Evolutionary conservation across 495 filamentous ascomycete species (phyloP).

Genomic region (Podospora fimiseda): DNA sequence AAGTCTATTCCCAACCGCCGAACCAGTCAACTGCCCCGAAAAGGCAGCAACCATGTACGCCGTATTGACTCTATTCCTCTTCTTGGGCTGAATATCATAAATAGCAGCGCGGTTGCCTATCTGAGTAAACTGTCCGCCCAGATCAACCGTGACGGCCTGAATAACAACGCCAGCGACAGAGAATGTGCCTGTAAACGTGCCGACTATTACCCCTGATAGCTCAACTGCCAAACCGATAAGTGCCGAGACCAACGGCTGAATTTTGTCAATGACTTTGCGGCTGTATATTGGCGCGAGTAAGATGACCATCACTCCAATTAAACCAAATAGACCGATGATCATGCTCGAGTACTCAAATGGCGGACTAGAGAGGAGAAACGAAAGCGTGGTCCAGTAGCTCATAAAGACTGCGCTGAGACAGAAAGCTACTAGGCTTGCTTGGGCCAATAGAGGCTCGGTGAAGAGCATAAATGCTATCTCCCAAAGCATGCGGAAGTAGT

Average conservation of each 20-base stretch:
- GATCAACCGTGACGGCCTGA: conserved; percentile 65
- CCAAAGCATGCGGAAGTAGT: conserved; percentile 61
- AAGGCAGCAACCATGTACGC: conserved; percentile 74
- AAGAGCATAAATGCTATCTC: conserved; percentile 55
- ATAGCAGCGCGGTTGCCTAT: conserved; percentile 69
- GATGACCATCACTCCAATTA: conserved; percentile 69
- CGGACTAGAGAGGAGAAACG: conserved; percentile 62
- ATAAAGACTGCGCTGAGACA: conserved; percentile 36
- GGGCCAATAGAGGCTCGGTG: conserved; percentile 61
- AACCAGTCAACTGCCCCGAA: conserved; percentile 70
- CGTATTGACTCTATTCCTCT: conserved; percentile 73
- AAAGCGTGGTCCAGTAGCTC: conserved; percentile 72
- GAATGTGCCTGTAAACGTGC: conserved; percentile 59
- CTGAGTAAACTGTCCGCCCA: conserved; percentile 68
- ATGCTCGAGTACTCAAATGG: conserved; percentile 64
- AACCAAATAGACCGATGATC: conserved; percentile 68
- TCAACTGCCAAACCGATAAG: conserved; percentile 53
- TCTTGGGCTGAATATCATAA: conserved; percentile 64
- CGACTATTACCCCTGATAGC: conserved; percentile 59
- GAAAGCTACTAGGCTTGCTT: conserved; percentile 42
- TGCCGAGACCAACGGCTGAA: conserved; percentile 59
- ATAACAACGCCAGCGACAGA: conserved; percentile 69
- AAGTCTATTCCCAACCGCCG: conserved; percentile 62
- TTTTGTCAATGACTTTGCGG: conserved; percentile 62
- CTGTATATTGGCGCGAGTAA: conserved; percentile 60